Evolutionary conservation across 495 filamentous ascomycete species (phyloP), one percentile per base, ranked within the genome.

Genomic region (Hypoxylon subgilvum): DNA sequence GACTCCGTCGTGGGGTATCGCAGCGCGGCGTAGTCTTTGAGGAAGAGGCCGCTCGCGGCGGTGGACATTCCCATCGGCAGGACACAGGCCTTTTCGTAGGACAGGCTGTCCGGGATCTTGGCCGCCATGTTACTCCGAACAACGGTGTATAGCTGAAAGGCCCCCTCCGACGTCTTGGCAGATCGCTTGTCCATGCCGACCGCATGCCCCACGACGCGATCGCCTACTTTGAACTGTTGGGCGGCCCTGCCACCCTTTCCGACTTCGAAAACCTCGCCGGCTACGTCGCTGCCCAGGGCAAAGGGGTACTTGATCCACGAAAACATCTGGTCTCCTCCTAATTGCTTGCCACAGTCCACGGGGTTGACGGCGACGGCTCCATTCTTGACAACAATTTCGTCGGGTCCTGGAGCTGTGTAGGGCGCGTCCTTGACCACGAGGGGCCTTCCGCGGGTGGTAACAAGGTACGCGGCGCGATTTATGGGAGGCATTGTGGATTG

Each of bases 221-320:
- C 74, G 4, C 79, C 76, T 1, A 44, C 18, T 21, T 76, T 71
- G 66, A 82, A 80, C 1, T 52, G 50, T 10, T 63, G 70, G 10
- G 76, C 75, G 3, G 30, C 66, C n/a, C 13, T 65, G 0, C 75
- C 69, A 10, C 50, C 44, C 1, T 38, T 27, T 9, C 81, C 81
- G 32, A 79, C 69, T 16, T 65, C 70, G 16, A 70, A 66, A 2
- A 86, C 72, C 13, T 71, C 69, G 13, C 84, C 84, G 5, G 76
- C 74, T 14, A 80, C 64, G 46, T 85, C 84, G 53, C 57, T 61
- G 31, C 84, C 82, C 1, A 84, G 66, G 22, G 82, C 68, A 9
- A 61, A 50, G 1, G 82, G 82, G 25, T 78, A 83, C 0, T 65
- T 69, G 10, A 63, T 45, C 50, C 36, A 54, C 34, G 35, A 3